These are phyloP conservation scores for Phytophthora rubi DNA, from an alignment of 352 stramenopile genomes.

Conservation along the genomic window DNA sequence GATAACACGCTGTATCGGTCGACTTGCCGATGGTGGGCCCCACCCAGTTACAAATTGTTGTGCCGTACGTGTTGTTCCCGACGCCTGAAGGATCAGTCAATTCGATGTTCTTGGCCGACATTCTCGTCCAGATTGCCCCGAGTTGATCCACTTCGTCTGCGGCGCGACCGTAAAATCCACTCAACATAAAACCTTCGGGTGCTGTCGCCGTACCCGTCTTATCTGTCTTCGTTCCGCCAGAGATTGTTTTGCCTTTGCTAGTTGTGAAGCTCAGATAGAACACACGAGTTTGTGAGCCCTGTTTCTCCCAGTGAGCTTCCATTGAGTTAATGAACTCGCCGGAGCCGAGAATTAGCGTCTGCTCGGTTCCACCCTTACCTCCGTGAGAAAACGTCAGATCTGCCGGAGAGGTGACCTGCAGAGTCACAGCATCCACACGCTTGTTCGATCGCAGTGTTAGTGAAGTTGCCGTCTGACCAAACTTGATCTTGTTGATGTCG, in stretches of 20 bases:
- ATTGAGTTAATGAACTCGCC: constrained; percentile 37
- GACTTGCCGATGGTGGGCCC: constrained; percentile 25
- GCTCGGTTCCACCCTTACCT: constrained; percentile 38
- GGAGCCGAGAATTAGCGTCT: constrained; percentile 43
- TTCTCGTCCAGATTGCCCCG: constrained; percentile 37
- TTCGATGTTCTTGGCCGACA: constrained; percentile 18
- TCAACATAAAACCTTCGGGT: constrained; percentile 32
- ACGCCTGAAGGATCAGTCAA: constrained; percentile 29
- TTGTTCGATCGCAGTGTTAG: constrained; percentile 28
- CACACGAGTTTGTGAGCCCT: constrained; percentile 42
- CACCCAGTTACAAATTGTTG: constrained; percentile 37
- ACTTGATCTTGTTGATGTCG: constrained; percentile 32
- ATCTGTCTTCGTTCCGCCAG: constrained; percentile 34
- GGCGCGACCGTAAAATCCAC: constrained; percentile 29
- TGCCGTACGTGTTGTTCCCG: constrained; percentile 29
- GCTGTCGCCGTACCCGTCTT: constrained; percentile 8
- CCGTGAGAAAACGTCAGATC: constrained; percentile 42
- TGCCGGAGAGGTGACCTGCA: constrained; percentile 30
- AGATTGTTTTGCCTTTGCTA: constrained; percentile 37
- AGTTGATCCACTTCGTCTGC: constrained; percentile 34
- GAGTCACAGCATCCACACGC: constrained; percentile 49
- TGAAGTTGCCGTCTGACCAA: constrained; percentile 17
- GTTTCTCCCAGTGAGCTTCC: constrained; percentile 56
- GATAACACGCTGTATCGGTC: constrained; percentile 33
- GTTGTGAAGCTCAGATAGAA: constrained; percentile 58